Conservation (phyloP, 2,329 filamentous ascomycete genomes). For the Pseudogymnoascus sp. region DNA sequence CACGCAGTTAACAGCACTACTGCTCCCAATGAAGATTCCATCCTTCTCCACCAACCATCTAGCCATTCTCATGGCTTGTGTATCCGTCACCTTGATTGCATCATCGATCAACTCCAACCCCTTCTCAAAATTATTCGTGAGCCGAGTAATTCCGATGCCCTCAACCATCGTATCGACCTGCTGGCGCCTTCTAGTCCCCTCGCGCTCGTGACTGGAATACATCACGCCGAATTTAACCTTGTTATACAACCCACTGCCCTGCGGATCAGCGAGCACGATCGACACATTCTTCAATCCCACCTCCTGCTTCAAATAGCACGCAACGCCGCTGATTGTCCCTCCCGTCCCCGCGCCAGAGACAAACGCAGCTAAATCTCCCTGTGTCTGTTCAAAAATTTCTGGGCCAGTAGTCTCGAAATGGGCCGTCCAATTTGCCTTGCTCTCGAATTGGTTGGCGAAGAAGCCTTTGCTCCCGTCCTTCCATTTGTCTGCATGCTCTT, state of each 20-base stretch:
- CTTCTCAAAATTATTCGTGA: conserved; percentile 88
- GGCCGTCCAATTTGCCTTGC: conserved; percentile 75
- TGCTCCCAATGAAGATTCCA: conserved; percentile 88
- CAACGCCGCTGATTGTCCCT: conserved; percentile 83
- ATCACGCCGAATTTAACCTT: conserved; percentile 89
- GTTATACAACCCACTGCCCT: conserved; percentile 89
- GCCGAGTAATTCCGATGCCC: conserved; percentile 86
- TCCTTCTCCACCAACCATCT: conserved; percentile 92
- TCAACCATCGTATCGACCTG: conserved; percentile 97
- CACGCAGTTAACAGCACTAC: conserved; percentile 92
- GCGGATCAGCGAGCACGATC: conserved; percentile 83
- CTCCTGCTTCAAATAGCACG: conserved; percentile 68
- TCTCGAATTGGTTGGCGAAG: conserved; percentile 96
- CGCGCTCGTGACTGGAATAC: conserved; percentile 80
- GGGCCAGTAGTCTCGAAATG: conserved; percentile 79
- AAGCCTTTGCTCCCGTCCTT: conserved; percentile 64
- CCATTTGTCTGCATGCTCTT: conserved; percentile 56
- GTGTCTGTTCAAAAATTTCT: conserved; percentile 75
- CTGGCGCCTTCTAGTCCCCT: conserved; percentile 78
- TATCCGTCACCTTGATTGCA: conserved; percentile 78
- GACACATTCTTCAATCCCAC: conserved; percentile 31
- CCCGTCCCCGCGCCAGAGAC: conserved; percentile 91
- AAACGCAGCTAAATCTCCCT: conserved; percentile 70
- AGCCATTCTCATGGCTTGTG: conserved; percentile 89
- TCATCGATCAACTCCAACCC: conserved; percentile 82